Base-by-base conservation (phyloP, 108 stramenopile genomes). In the Phaeodactylum tricornutum region DNA sequence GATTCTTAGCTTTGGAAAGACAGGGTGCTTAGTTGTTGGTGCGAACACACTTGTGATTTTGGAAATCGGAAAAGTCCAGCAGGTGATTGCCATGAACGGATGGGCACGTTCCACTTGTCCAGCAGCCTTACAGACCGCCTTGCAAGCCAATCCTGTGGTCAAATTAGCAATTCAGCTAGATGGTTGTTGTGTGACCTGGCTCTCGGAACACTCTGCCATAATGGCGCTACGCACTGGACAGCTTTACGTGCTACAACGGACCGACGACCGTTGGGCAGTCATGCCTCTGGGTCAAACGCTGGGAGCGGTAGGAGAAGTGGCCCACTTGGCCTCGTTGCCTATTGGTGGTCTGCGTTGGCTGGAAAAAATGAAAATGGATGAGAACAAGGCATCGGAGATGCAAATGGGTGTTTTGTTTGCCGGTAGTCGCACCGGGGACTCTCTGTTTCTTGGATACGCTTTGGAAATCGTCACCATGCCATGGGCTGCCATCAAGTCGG, bases 361-460 rank as follows among this genome's bases (percentile, higher is more conserved):
- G n/a, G n/a, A n/a, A n/a, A n/a, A 50, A 36, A 29, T 8, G 15
- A 12, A 56, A 23, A 52, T 50, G 34, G 48, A 57, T 19, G 28
- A 12, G 29, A n/a, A 8, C 6, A 35, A 23, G 19, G 15, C 15
- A 19, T 15, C 12, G 3, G 27, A 42, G 2, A 20, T 62, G 28
- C 46, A 72, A 17, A 59, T 70, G 28, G 88, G 88, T 0, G 31
- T 91, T 9, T 23, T 91, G 12, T 81, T 86, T 47, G 71, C 76
- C 4, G 88, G 81, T 31, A 86, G 84, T 45, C 77, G 88, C 41
- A 44, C 86, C 47, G 88, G 88, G 45, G 82, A 91, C 60, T 84
- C 81, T 15, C 69, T 77, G 31, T 54, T 91, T 19, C 62, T 91
- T 16, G 73, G 75, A n/a, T 86, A 70, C 66, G 69, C 72, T 12